Conservation (phyloP, 805 yeast species). For the Saccharomycopsis microspora region DNA sequence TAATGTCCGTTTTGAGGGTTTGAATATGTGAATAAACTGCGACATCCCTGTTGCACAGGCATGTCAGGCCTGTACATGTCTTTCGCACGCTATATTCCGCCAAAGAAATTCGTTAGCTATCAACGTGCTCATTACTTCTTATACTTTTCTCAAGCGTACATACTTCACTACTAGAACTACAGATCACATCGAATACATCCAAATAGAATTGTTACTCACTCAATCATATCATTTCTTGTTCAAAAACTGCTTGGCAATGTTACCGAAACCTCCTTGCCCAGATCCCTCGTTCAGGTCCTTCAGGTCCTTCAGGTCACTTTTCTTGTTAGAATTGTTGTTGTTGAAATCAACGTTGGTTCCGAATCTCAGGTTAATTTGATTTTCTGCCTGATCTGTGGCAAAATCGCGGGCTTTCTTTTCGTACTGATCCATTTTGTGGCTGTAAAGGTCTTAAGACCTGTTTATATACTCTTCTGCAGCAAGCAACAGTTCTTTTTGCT, state of each 20-base stretch:
- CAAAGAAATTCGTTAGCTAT: too few relatives aligned
- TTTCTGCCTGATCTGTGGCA: slow-evolving; percentile 11
- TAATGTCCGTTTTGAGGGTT: too few relatives aligned
- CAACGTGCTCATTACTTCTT: too few relatives aligned
- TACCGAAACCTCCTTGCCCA: slow-evolving; percentile 20
- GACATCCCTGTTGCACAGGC: too few relatives aligned
- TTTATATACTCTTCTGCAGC: slow-evolving; percentile 35
- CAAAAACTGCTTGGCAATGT: slow-evolving; percentile 41
- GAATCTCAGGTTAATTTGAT: slow-evolving; percentile 15
- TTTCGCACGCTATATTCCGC: too few relatives aligned
- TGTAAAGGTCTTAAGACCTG: slow-evolving; percentile 22
- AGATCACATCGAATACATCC: too few relatives aligned
- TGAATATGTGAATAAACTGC: too few relatives aligned
- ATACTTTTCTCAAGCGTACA: too few relatives aligned
- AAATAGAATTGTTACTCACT: too few relatives aligned
- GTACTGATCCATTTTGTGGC: neutral
- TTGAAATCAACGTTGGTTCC: slow-evolving; percentile 8
- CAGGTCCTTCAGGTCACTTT: slow-evolving; percentile 2
- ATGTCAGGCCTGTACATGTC: too few relatives aligned
- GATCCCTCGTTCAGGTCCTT: neutral
- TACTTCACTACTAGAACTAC: too few relatives aligned
- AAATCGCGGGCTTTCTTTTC: slow-evolving; percentile 8
- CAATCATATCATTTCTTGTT: slow-evolving; percentile 37
- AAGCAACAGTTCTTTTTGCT: slow-evolving; percentile 27
- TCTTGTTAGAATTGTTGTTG: slow-evolving; percentile 8